A percentile compares a stretch with the other conserved stretches of the same genome.
Evolutionary conservation across 768 basidiomycete species (phyloP).

Genomic region (Suillus weaverae): DNA sequence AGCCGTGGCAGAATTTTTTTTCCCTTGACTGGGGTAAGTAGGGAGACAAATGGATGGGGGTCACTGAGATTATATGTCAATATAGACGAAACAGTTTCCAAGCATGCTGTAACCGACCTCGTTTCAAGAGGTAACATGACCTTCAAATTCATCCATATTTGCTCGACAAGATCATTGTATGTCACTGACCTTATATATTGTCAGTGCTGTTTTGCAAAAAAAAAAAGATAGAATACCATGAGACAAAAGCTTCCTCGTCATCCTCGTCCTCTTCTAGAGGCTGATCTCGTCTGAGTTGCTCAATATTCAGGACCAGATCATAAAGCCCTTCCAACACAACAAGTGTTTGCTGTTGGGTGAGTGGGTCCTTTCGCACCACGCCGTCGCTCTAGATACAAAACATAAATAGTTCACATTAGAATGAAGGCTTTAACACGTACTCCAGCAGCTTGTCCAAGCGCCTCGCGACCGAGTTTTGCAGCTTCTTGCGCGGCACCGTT

Average conservation of each 20-base stretch:
- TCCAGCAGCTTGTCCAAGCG: conserved; percentile 60
- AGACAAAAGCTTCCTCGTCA: conserved; percentile 41
- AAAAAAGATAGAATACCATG: conserved; percentile 44
- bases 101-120: conserved; percentile 51
- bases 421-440: conserved; percentile 34
- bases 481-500: conserved; percentile 70
- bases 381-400: conserved; percentile 50
- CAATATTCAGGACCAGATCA: conserved; percentile 78
- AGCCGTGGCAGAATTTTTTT: conserved; percentile 90
- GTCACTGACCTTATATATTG: conserved; percentile 52
- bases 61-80: conserved; percentile 46
- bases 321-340: conserved; percentile 82
- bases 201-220: conserved; percentile 8
- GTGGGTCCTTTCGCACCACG: conserved; percentile 65
- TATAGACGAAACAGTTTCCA: background rate
- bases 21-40: conserved; percentile 86
- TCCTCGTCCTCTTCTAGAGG: conserved; percentile 52
- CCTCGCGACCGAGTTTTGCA: conserved; percentile 71
- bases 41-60: conserved; percentile 95
- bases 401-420: background rate
- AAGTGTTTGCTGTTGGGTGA: conserved; percentile 77
- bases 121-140: conserved; percentile 93
- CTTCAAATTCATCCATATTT: conserved; percentile 77
- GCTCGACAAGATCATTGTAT: conserved; percentile 58
- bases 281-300: conserved; percentile 81